Evolutionary conservation across 495 filamentous ascomycete genomes (phyloP).

Genomic region (Penicillium cataractarum): DNA sequence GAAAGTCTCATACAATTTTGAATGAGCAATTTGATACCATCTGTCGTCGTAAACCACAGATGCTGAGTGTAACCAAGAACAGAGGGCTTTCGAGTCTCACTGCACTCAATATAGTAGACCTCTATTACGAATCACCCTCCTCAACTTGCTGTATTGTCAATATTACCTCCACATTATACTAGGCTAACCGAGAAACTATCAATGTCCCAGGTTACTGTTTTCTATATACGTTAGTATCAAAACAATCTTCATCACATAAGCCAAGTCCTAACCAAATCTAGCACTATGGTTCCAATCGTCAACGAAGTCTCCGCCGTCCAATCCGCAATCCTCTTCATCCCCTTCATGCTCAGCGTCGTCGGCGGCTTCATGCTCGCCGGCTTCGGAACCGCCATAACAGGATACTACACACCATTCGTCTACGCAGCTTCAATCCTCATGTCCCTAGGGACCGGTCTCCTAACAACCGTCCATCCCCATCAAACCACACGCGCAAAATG

Average conservation of each 20-base stretch:
- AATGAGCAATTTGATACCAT: too few species aligned
- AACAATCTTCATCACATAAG: neutral
- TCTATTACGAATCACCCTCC: too few species aligned
- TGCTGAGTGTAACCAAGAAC: too few species aligned
- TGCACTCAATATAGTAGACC: too few species aligned
- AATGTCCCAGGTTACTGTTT: neutral
- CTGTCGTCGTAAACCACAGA: too few species aligned
- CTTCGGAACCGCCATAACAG: constrained; percentile 3
- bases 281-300: constrained; percentile 15
- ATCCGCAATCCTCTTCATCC: constrained; percentile 8
- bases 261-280: neutral
- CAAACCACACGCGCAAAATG: neutral
- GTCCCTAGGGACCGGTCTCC: neutral
- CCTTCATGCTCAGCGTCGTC: constrained; percentile 9
- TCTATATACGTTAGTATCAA: neutral
- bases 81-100: too few species aligned
- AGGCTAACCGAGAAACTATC: neutral
- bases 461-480: neutral
- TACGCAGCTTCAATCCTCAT: constrained; percentile 6
- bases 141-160: too few species aligned
- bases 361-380: constrained; percentile 7
- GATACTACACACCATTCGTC: constrained; percentile 13
- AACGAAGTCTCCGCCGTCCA: constrained; percentile 8
- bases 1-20: too few species aligned
- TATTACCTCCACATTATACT: neutral